Evolutionary conservation across 2,329 filamentous ascomycete species (phyloP), one percentile per base, ranked within the genome.

Genomic region (Arthrobotrys entomopaga): DNA sequence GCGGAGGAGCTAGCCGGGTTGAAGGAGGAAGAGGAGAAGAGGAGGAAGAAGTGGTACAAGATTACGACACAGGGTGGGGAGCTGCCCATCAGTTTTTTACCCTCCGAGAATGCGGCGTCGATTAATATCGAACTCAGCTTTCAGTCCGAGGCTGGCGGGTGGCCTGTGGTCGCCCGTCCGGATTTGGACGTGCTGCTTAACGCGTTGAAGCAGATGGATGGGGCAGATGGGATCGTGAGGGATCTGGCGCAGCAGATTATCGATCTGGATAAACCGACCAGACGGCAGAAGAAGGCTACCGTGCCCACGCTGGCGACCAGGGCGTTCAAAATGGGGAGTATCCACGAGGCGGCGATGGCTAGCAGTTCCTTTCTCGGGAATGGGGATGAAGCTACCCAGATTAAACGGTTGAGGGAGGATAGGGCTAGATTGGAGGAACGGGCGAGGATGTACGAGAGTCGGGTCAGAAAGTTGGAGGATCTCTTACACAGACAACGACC

Each of bases 1-100:
- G 92, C 93, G 24, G 96, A 98, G 80, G 94, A 98, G 80, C 92
- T 98, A 86, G 92, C 93, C 1, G 84, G 91, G 0, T 94, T 96
- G 76, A 92, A 95, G 79, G 93, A 97, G 74, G 95, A 98, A 81
- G 95, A 99, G 80, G 87, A 91, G 58, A 93, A 94, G 78, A 86
- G 95, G 59, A 87, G 95, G 52, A 91, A 90, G 78, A 96, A 91
- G 79, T 99, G 95, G 95, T 86, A 94, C 74, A 96, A 93, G 79
- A 90, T 87, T 77, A 90, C 96, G 53, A 75, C 71, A 1, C 64
- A 67, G 22, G 92, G 91, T 6, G 89, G 89, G 78, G 89, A 89
- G 42, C 50, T 79, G 26, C 75, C 78, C 4, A 78, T 79, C 2
- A 88, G 93, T 49, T 84, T 84, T 0, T 79, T 83, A n/a, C 84